phyloP scores from a whole-genome alignment of 805 yeast species.

The Danielia reshetovae region DNA sequence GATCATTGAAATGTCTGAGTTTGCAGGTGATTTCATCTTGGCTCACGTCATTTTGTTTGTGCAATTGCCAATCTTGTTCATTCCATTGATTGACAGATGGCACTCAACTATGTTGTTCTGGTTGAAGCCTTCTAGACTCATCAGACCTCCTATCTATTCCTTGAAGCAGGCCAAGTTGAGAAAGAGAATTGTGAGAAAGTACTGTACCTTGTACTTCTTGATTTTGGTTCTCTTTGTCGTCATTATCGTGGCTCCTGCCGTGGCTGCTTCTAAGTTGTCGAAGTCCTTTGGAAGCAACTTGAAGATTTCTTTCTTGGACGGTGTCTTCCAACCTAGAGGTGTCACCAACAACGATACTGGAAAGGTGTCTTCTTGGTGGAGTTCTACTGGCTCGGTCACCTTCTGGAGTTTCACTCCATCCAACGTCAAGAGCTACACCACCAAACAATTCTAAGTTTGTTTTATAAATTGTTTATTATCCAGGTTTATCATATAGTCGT shows the following conservation, averaged over 20 bases:
- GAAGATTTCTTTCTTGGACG: constrained; percentile 46
- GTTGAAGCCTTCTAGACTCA: constrained; percentile 95
- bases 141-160: constrained; percentile 96
- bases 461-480: background rate
- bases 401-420: constrained; percentile 54
- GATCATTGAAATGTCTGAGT: constrained; percentile 89
- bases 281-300: constrained; percentile 27
- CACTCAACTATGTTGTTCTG: constrained; percentile 98
- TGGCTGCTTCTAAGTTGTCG: constrained; percentile 59
- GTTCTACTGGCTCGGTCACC: constrained; percentile 25
- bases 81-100: constrained; percentile 94
- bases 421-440: constrained; percentile 50
- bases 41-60: constrained; percentile 86
- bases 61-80: constrained; percentile 80
- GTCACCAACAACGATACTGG: constrained; percentile 83
- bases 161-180: constrained; percentile 94
- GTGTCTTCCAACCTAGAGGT: constrained; percentile 88
- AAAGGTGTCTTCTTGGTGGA: constrained; percentile 22
- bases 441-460: constrained; percentile 39
- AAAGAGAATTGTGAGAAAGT: constrained; percentile 95
- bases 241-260: constrained; percentile 88
- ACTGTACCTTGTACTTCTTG: constrained; percentile 73
- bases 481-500: constrained; percentile 1
- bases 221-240: constrained; percentile 68
- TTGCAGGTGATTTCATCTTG: constrained; percentile 92